Conservation (phyloP, 1,284 basidiomycete genomes). For the Puccinia novopanici region DNA sequence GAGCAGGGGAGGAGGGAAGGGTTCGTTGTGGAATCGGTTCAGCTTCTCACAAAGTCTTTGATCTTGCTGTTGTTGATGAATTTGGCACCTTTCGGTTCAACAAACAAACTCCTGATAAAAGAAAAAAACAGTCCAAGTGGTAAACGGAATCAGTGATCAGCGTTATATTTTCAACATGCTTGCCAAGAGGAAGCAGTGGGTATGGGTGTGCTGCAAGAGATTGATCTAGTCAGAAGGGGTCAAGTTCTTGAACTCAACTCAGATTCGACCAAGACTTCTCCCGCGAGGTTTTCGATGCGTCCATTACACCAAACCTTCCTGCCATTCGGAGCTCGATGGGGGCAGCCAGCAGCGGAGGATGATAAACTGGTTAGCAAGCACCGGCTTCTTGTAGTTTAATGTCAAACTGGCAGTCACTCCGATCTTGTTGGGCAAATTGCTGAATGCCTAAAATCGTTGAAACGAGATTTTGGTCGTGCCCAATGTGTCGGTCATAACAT, state of each 20-base stretch:
- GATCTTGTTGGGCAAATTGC: constrained; percentile 29
- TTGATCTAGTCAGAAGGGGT: neutral
- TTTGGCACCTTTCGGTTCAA: constrained; percentile 38
- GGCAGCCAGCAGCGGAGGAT: constrained; percentile 7
- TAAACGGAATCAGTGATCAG: neutral
- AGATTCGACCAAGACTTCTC: constrained; percentile 31
- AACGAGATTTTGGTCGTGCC: too few species aligned
- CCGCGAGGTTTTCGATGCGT: constrained; percentile 29
- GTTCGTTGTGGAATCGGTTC: neutral
- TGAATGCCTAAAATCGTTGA: constrained; percentile 12
- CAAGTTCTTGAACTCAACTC: constrained; percentile 49
- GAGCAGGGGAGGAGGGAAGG: neutral
- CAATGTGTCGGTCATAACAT: too few species aligned
- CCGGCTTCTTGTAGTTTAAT: constrained; percentile 76
- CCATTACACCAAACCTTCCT: constrained; percentile 38
- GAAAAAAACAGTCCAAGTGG: too few species aligned
- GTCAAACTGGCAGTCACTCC: constrained; percentile 63
- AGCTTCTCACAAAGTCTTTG: neutral
- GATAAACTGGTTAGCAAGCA: constrained; percentile 72
- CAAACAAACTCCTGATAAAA: constrained; percentile 31
- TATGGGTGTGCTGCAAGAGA: neutral
- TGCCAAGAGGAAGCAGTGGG: too few species aligned
- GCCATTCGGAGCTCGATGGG: constrained; percentile 7
- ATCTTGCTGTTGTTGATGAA: constrained; percentile 30
- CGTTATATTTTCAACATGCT: too few species aligned